Percentiles rank a stretch among this genome's conserved stretches.
Conservation (phyloP, 108 stramenopile species). For the Fragilariopsis cylindrus region DNA sequence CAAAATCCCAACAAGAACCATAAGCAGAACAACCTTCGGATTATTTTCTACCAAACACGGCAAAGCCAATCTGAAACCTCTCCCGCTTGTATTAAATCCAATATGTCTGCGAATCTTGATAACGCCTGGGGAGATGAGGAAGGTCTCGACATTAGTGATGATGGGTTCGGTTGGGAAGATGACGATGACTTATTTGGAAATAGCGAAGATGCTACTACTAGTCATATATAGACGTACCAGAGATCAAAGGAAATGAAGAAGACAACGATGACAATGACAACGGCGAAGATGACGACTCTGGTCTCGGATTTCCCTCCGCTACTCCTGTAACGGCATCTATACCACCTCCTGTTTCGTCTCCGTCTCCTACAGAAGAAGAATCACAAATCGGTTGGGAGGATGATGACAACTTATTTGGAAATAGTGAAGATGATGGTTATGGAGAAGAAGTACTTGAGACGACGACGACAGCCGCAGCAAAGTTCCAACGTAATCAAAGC, state of each 20-base stretch:
- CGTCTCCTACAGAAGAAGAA: not conserved
- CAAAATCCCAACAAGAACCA: not conserved
- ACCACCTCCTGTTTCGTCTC: not conserved
- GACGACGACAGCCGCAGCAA: not conserved
- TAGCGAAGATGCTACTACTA: not conserved
- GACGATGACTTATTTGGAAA: slow-evolving; percentile 35
- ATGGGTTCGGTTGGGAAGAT: slow-evolving; percentile 21
- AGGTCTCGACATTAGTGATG: slow-evolving; percentile 13
- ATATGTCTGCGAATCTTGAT: slow-evolving; percentile 19
- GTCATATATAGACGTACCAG: not conserved
- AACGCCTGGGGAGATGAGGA: slow-evolving; percentile 40
- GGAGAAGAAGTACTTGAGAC: not conserved
- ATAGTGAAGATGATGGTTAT: slow-evolving; percentile 4
- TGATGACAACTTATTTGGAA: not conserved
- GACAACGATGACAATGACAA: slow-evolving; percentile 19
- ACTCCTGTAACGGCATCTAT: not conserved
- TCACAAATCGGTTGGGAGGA: not conserved
- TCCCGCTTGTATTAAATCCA: not conserved
- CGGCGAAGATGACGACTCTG: not conserved
- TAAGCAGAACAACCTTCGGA: not conserved
- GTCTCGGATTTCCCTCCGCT: not conserved
- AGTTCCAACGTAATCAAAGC: not conserved
- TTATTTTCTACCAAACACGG: not conserved
- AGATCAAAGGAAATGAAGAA: not conserved
- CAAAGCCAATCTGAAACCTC: not conserved